A percentile compares a stretch with the other conserved stretches of the same genome.
phyloP scores from a whole-genome alignment of 805 yeast genomes.

The Starmera amethionina region DNA sequence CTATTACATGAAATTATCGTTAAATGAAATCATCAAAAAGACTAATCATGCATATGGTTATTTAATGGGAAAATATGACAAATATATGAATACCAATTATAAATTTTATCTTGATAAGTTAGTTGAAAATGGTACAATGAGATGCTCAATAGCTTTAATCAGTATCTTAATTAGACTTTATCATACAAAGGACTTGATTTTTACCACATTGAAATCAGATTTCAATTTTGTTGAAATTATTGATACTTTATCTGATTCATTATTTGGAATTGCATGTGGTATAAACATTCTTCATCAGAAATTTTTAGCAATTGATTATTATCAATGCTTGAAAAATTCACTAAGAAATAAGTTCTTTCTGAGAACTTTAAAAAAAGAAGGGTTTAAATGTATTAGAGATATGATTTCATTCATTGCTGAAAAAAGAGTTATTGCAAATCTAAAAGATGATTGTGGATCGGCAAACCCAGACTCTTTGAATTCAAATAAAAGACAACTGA shows the following conservation, averaged over 20 bases:
- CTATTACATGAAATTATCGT: neutral
- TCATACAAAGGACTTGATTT: conserved; percentile 12
- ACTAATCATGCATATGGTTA: conserved; percentile 9
- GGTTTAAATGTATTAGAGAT: conserved; percentile 15
- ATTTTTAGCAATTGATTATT: conserved; percentile 12
- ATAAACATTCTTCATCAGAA: conserved; percentile 11
- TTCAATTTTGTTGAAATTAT: neutral
- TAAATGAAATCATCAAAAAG: conserved; percentile 4
- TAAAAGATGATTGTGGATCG: conserved; percentile 8
- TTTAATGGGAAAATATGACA: conserved; percentile 6
- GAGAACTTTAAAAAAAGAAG: conserved; percentile 14
- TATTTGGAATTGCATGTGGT: conserved; percentile 9
- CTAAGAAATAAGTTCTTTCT: conserved; percentile 14
- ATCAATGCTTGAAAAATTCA: conserved; percentile 16
- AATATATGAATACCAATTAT: conserved; percentile 9
- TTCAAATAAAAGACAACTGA: conserved; percentile 2
- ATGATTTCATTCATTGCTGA: conserved; percentile 13
- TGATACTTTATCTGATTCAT: neutral
- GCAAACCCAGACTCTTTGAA: conserved; percentile 5
- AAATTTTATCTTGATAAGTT: conserved; percentile 9
- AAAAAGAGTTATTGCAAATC: conserved; percentile 3
- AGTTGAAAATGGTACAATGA: conserved; percentile 10
- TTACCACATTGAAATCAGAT: conserved; percentile 2
- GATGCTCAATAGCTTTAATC: conserved; percentile 9
- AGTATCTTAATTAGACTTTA: conserved; percentile 10